Conservation (phyloP, 768 basidiomycete species). For the Mycena galericulata region DNA sequence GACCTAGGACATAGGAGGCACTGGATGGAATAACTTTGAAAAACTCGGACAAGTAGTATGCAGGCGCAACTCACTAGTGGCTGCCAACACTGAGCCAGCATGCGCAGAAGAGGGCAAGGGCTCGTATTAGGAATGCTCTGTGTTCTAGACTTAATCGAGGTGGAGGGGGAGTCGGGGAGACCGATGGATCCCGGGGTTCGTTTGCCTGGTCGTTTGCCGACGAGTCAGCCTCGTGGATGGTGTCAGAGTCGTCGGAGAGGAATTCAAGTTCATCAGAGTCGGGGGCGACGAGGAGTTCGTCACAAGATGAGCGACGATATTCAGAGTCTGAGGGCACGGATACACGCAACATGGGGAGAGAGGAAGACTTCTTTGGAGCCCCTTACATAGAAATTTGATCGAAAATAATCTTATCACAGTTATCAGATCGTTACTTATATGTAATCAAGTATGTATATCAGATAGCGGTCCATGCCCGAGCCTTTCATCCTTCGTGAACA, state of each 20-base stretch:
- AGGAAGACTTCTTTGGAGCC: background rate
- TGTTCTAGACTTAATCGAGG: slow-evolving; percentile 17
- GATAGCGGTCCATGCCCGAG: too few relatives aligned
- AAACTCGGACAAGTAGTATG: background rate
- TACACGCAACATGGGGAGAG: slow-evolving; percentile 22
- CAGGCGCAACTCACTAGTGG: slow-evolving; percentile 67
- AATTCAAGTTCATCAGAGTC: slow-evolving; percentile 24
- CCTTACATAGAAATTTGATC: background rate
- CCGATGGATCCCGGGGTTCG: background rate
- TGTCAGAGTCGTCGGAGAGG: slow-evolving; percentile 24
- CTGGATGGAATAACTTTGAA: slow-evolving; percentile 52
- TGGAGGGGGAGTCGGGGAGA: slow-evolving; percentile 26
- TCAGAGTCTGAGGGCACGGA: slow-evolving; percentile 29
- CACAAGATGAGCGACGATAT: slow-evolving; percentile 45
- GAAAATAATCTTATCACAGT: background rate
- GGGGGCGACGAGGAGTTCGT: slow-evolving; percentile 40
- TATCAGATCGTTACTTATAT: too few relatives aligned
- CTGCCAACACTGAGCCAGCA: slow-evolving; percentile 82
- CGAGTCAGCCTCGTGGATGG: slow-evolving; percentile 30
- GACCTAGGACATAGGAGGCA: slow-evolving; percentile 80
- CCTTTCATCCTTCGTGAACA: too few relatives aligned
- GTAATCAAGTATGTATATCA: too few relatives aligned
- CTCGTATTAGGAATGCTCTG: slow-evolving; percentile 63
- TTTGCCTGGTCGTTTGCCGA: background rate
- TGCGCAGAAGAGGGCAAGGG: slow-evolving; percentile 74